Evolutionary conservation across 2,329 filamentous ascomycete genomes (phyloP), one percentile per base, ranked within the genome.

Genomic region (Sporothrix pseudoabietina): DNA sequence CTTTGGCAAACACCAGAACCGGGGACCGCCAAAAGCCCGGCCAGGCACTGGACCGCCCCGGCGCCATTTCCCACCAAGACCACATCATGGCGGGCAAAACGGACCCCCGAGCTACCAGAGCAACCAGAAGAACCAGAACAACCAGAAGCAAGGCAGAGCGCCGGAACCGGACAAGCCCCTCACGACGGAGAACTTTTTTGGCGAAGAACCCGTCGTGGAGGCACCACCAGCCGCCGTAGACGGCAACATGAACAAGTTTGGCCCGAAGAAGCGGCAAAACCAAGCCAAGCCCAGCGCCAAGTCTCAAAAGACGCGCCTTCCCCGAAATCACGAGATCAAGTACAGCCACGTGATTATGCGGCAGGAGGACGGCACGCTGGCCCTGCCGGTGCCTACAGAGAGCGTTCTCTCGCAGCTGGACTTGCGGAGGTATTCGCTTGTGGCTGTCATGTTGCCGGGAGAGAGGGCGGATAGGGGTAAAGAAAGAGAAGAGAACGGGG

Each of bases 261-360:
- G 44, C 4, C 44, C 44, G 3, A 49, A 49, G 44, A 49, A 49
- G 44, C 16, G 44, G 44, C 10, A 49, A 6, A 49, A 49, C 12
- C 44, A 49, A 5, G 44, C 44, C 26, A 7, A 5, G 7, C 65
- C 39, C 41, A 12, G 12, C 22, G 55, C 26, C n/a, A 69, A 69
- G 19, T 5, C 2, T 66, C 65, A 55, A 39, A 47, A 63, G 32
- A 66, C 75, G 3, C 82, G 82, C 0, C 77, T 82, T 14, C 83
- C 84, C 5, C 80, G 81, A 73, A 83, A 87, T 79, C 75, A 81
- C 63, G 82, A 84, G 73, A 87, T 87, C 75, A 80, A 74, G 22
- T 80, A 84, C 78, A 44, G 47, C 52, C 61, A 71, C 26, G 78
- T 86, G 44, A 72, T 77, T 10, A 26, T 80, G 19, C 78, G 77